Base-by-base conservation (phyloP, 805 yeast species). In the Naumovozyma castellii region DNA sequence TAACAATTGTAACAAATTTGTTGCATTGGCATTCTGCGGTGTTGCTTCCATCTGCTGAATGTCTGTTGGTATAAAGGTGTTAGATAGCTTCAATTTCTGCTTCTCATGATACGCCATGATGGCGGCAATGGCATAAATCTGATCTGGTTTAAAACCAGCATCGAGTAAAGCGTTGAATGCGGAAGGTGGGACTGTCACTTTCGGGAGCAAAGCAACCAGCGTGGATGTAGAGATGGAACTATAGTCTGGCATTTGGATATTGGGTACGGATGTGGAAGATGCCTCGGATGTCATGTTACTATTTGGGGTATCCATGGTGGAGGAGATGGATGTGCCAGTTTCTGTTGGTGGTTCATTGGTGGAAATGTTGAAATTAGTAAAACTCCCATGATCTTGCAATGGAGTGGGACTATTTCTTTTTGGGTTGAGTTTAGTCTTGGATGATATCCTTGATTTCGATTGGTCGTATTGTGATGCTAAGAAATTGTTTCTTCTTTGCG, bases 121-220 rank as follows among this genome's bases (percentile, higher is more conserved):
- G 0, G 84, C 84, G 3, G 84, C 78, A 27, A 82, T 63, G 2
- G 84, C 76, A 51, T 80, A 84, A 5, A 82, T 80, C 54, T 82
- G 90, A 29, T 76, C 76, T 42, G 71, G 75, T 3, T 76, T 67
- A 29, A 82, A 66, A 0, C 92, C 92, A 2, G 79, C 85, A 5
- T 76, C 72, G 4, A 70, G 69, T 34, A 82, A 56, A 1, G 85
- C 73, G 14, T 67, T 61, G 46, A 75, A 73, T 1, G 87, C 90
- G 9, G 85, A 86, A 3, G 77, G 77, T 2, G 92, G 90, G 3
- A 82, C 84, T 0, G 73, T 71, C 10, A 77, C 75, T 47, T 73
- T 72, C 10, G 86, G 85, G 19, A 77, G 53, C 31, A 61, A 56
- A 1, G 71, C 57, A 4, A 70, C 46, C 18, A 68, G 50, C 29